A percentile compares a stretch with the other conserved stretches of the same genome.
Conservation (phyloP, 169 alveolate genomes). For the Ichthyophthirius multifiliis region DNA sequence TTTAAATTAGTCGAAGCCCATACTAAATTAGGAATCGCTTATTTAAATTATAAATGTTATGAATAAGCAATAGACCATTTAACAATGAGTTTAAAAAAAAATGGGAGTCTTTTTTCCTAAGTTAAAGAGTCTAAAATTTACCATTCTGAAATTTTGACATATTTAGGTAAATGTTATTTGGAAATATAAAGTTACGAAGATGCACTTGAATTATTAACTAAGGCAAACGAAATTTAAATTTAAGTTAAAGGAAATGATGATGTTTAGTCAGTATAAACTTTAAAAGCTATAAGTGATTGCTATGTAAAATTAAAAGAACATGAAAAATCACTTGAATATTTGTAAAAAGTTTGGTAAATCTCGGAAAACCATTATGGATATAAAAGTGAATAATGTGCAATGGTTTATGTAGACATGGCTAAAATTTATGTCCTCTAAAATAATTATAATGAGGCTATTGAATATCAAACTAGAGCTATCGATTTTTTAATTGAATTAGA, state of each 20-base stretch:
- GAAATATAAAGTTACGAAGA: conserved; percentile 41
- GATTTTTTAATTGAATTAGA: conserved; percentile 26
- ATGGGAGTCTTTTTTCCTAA: conserved; percentile 62
- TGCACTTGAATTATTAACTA: conserved; percentile 39
- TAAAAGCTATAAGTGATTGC: conserved; percentile 43
- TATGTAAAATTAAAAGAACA: conserved; percentile 58
- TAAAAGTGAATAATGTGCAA: conserved; percentile 38
- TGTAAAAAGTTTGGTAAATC: conserved; percentile 43
- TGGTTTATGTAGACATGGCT: conserved; percentile 49
- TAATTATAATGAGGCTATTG: conserved; percentile 50
- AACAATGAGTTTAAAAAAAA: conserved; percentile 69
- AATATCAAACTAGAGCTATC: conserved; percentile 39
- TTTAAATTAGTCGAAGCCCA: conserved; percentile 65
- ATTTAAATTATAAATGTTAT: conserved; percentile 62
- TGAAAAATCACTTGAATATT: conserved; percentile 41
- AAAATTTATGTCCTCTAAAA: conserved; percentile 42
- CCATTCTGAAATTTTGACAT: conserved; percentile 68
- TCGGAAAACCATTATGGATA: conserved; percentile 45
- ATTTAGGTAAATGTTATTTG: conserved; percentile 54
- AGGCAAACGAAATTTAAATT: conserved; percentile 40
- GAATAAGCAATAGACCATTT: conserved; percentile 80
- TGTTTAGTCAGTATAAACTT: conserved; percentile 2
- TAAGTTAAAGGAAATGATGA: conserved; percentile 34
- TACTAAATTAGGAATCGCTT: conserved; percentile 72
- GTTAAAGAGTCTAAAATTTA: conserved; percentile 65